Evolutionary conservation across 441 rosid species (phyloP), one percentile per base, ranked within the genome.

Genomic region (Euphorbia corollata): DNA sequence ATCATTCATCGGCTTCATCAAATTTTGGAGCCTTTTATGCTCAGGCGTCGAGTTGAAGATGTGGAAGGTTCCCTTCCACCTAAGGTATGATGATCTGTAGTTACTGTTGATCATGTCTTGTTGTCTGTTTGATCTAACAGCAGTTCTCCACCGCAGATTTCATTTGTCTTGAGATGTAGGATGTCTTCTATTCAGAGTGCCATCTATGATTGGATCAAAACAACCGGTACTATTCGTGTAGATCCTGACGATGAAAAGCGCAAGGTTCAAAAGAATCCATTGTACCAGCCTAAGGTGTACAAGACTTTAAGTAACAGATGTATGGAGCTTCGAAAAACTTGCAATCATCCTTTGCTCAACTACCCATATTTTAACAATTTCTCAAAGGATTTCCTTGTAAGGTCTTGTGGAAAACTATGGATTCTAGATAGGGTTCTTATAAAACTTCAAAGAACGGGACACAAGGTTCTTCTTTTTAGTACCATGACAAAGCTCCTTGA

Each of bases 1-100:
- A 83, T 95, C 71, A 95, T 95, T 79, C 99, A 95, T 70, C 85
- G 99, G 48, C 99, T 95, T 79, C 99, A 95, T 86, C 99, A 95
- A 78, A 95, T 95, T 71, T 80, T 95, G 73, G 99, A 95, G 85
- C 99, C 99, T 53, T 95, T 95, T 83, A 95, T 95, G 99, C 98
- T 95, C 68, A 87, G 99, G 70, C 96, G 99, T 10, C 99, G 98
- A 58, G 96, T 95, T 66, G 96, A 95, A 83, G 99, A 95, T 76
- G 99, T 95, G 74, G 99, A 95, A 82, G 97, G 99, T 73, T 90
- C 97, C 59, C 97, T 95, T 78, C 99, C 99, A 62, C 92, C 99
- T n/a, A 95, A 95, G 98, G 99, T 95, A 81, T 51, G 75, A 54
- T 68, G 54, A 71, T n/a, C 10, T 61, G 68, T 51, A 48, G 61